Evolutionary conservation across 306 rosid species (phyloP), one percentile per base, ranked within the genome.

Genomic region (Fagus sylvatica): DNA sequence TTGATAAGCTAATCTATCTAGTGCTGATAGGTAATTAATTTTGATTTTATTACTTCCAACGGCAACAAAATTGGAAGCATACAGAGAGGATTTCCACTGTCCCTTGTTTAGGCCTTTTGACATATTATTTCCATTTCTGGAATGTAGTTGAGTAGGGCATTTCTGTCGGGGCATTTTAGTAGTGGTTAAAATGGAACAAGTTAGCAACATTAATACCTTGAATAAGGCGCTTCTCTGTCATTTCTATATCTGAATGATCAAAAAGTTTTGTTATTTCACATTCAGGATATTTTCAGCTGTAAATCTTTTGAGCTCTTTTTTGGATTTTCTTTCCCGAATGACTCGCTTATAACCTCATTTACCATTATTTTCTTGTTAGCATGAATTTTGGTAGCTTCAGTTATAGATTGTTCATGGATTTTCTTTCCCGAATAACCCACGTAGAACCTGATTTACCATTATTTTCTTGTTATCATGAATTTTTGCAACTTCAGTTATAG

Each of bases 401-500:
- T 34, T 17, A 3, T 3, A n/a, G 30, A 65, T 65, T 1, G 3
- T 62, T 39, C 49, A 7, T 22, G 28, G 28, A 22, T 22, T 22
- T 7, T 39, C 0, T 16, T 28, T 5, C 40, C 6, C 2, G 16
- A 39, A 53, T 76, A 4, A 53, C 59, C 17, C 41, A 61, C 11
- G 5, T 16, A 46, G 36, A 65, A 42, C 42, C 42, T 59, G 36
- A 37, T 48, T 72, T 53, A 1, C 22, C 54, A 1, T 51, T 70
- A 53, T 55, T 34, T 62, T 84, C 17, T 77, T 77, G 69, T 75
- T 75, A 75, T 71, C 71, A 19, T 73, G 72, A 54, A 76, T 70
- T 49, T 66, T 49, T 69, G 10, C 16, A 40, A 16, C 12, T 65
- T 65, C 71, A 65, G 48, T 34, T 17, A 3, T 3, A n/a, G 30